A percentile compares a stretch with the other conserved stretches of the same genome.
Evolutionary conservation across 2,329 filamentous ascomycete genomes (phyloP).

Genomic region (Corinectria fuckeliana): DNA sequence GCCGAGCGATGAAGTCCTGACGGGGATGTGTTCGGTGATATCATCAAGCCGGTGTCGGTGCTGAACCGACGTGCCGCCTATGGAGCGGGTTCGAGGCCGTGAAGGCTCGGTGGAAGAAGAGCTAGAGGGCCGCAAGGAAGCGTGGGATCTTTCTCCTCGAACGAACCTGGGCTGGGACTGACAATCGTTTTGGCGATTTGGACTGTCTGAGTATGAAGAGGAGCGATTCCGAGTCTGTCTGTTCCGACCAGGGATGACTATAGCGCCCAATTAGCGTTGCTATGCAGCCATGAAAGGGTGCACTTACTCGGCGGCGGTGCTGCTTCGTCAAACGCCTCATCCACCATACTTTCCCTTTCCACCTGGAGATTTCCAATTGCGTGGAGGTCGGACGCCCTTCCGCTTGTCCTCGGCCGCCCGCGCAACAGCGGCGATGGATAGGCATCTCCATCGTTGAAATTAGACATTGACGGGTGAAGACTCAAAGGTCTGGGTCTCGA

Average conservation of each 20-base stretch:
- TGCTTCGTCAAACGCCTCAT: constrained; percentile 21
- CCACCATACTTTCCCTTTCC: constrained; percentile 25
- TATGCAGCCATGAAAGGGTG: no score
- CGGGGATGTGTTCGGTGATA: constrained; percentile 45
- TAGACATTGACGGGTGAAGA: constrained; percentile 29
- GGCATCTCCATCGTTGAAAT: constrained; percentile 15
- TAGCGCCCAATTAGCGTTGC: constrained; percentile 2
- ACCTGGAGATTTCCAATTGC: constrained; percentile 27
- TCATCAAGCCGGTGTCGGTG: constrained; percentile 39
- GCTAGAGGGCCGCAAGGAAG: constrained; percentile 32
- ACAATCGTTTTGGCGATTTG: constrained; percentile 11
- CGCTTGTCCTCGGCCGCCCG: constrained; percentile 28
- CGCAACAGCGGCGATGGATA: constrained; percentile 26
- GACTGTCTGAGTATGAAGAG: constrained; percentile 20
- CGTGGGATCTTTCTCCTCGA: constrained; percentile 25
- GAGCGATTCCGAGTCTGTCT: constrained; percentile 19
- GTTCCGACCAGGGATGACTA: constrained; percentile 23
- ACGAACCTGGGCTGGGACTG: constrained; percentile 11
- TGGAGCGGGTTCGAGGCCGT: constrained; percentile 32
- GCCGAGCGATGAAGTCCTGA: constrained; percentile 43
- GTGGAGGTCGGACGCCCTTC: constrained; percentile 13
- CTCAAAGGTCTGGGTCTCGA: constrained; percentile 32
- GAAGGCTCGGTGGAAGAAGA: constrained; percentile 32
- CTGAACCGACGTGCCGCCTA: constrained; percentile 21
- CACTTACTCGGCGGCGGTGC: constrained; percentile 32